Evolutionary conservation across 345 rosid species (phyloP), one percentile per base, ranked within the genome.

Genomic region (Lepidium didymum): DNA sequence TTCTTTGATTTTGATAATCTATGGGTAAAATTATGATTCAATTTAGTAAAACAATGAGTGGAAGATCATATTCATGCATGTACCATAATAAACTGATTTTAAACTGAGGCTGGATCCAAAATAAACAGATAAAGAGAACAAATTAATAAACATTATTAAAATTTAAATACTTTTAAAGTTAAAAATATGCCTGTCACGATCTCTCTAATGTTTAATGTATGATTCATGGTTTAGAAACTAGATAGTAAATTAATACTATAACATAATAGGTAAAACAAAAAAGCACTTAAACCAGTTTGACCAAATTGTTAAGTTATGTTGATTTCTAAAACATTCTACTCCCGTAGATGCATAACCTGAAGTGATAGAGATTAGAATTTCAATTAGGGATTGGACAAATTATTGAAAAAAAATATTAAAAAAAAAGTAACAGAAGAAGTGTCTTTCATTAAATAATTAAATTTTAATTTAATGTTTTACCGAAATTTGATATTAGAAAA

Each of bases 51-150:
- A 35, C 42, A 4, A 15, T 34, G 49, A 8, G 49, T 31, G 41
- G 16, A 61, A 61, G 3, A 62, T 62, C 54, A 45, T 62, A 44
- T 16, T 51, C 66, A 44, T 46, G 38, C 67, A 40, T 50, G 60
- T 38, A 49, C 47, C 64, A 35, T 42, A 13, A 42, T 5, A 34
- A 46, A 56, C 0, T 36, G n/a, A 8, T 57, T 11, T 25, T 15
- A 23, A 68, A 56, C 16, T 35, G 9, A 10, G 46, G 27, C 36
- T 44, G 10, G 46, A 44, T 60, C 21, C 10, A 60, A 60, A 59
- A 34, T 36, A 34, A 11, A 33, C 2, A n/a, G 7, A 37, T 21
- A 21, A 21, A 21, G 23, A 14, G 18, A 37, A 42, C 16, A 4
- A 37, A 19, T 38, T 3, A 15, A 21, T 21, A 7, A 37, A 3